Conservation (phyloP, 192 early-diverging fungal genomes). For the Diversispora epigaea region DNA sequence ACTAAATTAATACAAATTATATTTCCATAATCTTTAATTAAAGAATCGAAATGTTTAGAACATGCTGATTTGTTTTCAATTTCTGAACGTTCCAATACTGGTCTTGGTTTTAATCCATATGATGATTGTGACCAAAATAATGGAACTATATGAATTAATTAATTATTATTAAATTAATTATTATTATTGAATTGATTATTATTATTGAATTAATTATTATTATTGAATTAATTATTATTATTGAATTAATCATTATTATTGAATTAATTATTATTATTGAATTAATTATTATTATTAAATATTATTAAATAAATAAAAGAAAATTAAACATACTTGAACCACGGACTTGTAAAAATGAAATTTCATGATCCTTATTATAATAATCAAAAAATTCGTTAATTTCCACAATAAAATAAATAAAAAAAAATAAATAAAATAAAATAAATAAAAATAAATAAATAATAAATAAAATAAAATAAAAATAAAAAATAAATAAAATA, state of each 20-base stretch:
- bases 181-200: neutral
- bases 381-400: neutral
- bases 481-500: neutral
- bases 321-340: conserved; percentile 66
- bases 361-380: conserved; percentile 49
- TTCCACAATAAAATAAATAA: neutral
- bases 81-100: conserved; percentile 53
- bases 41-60: conserved; percentile 54
- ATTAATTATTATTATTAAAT: neutral
- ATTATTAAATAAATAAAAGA: neutral
- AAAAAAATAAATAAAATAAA: neutral
- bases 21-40: conserved; percentile 52
- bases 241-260: neutral
- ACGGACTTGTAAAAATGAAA: conserved; percentile 87
- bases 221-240: neutral
- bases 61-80: conserved; percentile 57
- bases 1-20: conserved; percentile 65
- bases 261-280: neutral
- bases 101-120: conserved; percentile 67
- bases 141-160: conserved; percentile 44
- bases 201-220: neutral
- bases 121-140: conserved; percentile 74
- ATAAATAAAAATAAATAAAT: neutral
- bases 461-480: neutral
- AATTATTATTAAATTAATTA: neutral